Percentiles rank a stretch among this genome's conserved stretches.
These are phyloP conservation scores for Colletotrichum falcatum DNA, from an alignment of 2,329 filamentous ascomycete species.

Conservation along the genomic window DNA sequence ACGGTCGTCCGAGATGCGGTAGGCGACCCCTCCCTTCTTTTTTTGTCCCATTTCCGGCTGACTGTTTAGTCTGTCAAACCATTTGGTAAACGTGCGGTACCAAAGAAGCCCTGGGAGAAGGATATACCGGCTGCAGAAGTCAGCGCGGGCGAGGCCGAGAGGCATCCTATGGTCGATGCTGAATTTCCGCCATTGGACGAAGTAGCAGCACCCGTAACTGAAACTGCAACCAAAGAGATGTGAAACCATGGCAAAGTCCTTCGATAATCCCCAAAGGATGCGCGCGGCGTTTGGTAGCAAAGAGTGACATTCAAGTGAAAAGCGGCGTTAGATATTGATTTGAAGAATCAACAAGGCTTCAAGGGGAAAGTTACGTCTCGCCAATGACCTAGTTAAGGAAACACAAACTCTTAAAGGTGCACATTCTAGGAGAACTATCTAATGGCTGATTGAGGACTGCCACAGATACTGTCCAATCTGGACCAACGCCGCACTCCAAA, in stretches of 20 bases:
- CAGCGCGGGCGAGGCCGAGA: not conserved
- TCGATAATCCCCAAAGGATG: not conserved
- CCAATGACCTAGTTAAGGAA: not conserved
- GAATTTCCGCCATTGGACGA: conserved; percentile 50
- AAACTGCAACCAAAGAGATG: conserved; percentile 7
- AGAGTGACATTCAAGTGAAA: not conserved
- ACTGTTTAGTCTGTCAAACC: conserved; percentile 58
- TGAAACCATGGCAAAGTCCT: not conserved
- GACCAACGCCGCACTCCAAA: conserved; percentile 38
- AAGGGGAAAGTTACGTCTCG: too few species aligned
- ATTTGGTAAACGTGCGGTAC: conserved; percentile 60
- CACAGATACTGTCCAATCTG: conserved; percentile 38
- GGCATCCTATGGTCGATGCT: conserved; percentile 48
- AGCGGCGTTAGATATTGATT: not conserved
- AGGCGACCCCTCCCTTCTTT: conserved; percentile 47
- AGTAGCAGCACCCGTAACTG: conserved; percentile 23
- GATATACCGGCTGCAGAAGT: conserved; percentile 46
- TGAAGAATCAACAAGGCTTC: not conserved
- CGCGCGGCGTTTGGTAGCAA: conserved; percentile 22
- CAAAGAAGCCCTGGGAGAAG: conserved; percentile 83
- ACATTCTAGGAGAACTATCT: conserved; percentile 36
- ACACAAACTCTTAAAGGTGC: conserved; percentile 1
- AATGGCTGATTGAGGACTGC: conserved; percentile 37
- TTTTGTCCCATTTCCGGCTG: not conserved
- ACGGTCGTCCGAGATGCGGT: conserved; percentile 80